These are phyloP conservation scores for Botrytis byssoidea DNA, from an alignment of 2,329 filamentous ascomycete genomes.

Conservation along the genomic window DNA sequence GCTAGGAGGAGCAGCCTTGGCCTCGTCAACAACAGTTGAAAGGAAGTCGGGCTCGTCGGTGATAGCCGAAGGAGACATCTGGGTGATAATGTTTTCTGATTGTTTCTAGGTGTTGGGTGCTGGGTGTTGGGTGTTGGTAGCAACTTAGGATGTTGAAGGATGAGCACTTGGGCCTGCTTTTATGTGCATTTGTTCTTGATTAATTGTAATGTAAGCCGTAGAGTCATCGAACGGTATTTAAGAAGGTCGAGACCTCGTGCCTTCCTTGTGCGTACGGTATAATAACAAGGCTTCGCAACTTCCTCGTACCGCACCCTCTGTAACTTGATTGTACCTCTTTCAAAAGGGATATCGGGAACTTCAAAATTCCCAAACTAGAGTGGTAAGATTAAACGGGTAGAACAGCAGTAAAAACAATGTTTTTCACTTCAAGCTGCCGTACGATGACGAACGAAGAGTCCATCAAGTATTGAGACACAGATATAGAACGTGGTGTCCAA, in stretches of 20 bases:
- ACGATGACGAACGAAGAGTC: background rate
- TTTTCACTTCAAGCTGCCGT: background rate
- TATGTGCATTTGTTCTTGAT: background rate
- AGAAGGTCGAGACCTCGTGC: background rate
- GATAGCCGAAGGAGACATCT: slow-evolving; percentile 4
- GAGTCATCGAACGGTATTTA: background rate
- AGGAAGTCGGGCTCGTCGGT: background rate
- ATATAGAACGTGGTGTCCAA: background rate
- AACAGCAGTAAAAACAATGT: background rate
- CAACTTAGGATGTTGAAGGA: background rate
- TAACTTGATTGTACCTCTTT: background rate
- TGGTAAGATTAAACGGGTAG: background rate
- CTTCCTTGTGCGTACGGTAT: background rate
- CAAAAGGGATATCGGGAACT: background rate
- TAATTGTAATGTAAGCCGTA: background rate
- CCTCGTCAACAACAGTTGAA: background rate
- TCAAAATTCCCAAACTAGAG: background rate
- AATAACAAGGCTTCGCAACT: background rate
- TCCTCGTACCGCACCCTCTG: background rate
- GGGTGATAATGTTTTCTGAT: background rate
- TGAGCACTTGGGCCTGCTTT: background rate
- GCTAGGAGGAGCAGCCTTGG: background rate
- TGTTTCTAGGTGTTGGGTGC: background rate
- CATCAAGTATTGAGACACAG: background rate
- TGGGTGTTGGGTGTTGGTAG: background rate